Percentiles rank a stretch among this genome's conserved stretches.
These are phyloP conservation scores for Irpex sp. DNA, from an alignment of 1,284 basidiomycete species.

Conservation along the genomic window DNA sequence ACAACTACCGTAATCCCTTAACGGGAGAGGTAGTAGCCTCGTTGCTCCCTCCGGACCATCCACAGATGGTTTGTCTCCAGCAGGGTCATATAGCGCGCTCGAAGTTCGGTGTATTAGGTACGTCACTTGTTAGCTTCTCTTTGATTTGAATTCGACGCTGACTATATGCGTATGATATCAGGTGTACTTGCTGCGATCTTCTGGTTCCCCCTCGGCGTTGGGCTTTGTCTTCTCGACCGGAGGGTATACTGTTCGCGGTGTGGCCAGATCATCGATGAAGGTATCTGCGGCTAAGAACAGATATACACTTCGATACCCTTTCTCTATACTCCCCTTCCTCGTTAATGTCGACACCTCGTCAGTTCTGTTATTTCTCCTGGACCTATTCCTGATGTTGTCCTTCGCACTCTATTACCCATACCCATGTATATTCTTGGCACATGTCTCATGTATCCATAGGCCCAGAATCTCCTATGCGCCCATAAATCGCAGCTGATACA, in stretches of 20 bases:
- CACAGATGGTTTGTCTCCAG: slow-evolving; percentile 76
- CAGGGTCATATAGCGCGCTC: slow-evolving; percentile 62
- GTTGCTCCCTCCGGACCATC: slow-evolving; percentile 64
- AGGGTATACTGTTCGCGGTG: slow-evolving; percentile 60
- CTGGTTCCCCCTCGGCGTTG: slow-evolving; percentile 79
- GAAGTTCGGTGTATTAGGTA: slow-evolving; percentile 63
- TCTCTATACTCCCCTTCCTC: too few relatives aligned
- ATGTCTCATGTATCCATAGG: too few relatives aligned
- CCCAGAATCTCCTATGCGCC: too few relatives aligned
- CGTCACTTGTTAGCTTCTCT: too few relatives aligned
- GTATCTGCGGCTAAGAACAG: slow-evolving; percentile 27
- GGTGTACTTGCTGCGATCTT: slow-evolving; percentile 71
- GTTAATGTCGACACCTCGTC: too few relatives aligned
- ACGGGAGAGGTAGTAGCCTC: slow-evolving; percentile 45
- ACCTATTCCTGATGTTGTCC: neutral
- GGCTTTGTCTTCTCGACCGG: slow-evolving; percentile 69
- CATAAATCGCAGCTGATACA: too few relatives aligned
- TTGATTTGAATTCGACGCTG: neutral
- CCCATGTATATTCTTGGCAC: neutral
- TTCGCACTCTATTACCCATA: neutral
- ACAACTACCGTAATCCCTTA: slow-evolving; percentile 40
- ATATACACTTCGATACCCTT: too few relatives aligned
- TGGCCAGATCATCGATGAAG: slow-evolving; percentile 30
- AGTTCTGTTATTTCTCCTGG: neutral
- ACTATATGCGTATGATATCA: slow-evolving; percentile 22